phyloP scores from a whole-genome alignment of 116 monocot species.

The Cymodocea nodosa region DNA sequence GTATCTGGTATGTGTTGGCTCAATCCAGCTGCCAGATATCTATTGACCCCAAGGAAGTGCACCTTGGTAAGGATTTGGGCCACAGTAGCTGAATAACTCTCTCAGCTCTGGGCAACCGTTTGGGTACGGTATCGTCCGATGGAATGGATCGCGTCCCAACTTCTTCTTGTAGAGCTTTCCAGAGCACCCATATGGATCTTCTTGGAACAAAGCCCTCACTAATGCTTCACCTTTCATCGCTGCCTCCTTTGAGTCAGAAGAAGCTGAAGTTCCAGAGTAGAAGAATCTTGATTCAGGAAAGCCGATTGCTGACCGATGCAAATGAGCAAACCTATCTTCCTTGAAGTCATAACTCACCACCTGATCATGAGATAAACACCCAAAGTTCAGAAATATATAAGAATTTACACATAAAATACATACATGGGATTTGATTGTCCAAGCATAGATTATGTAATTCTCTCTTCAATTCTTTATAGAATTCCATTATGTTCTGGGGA shows the following conservation, averaged over 20 bases:
- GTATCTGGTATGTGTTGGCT: no score
- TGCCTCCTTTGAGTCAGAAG: slow-evolving; percentile 43
- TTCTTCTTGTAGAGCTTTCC: slow-evolving; percentile 53
- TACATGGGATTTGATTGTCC: no score
- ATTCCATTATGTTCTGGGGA: no score
- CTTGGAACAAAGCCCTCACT: slow-evolving; percentile 58
- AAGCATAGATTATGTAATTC: no score
- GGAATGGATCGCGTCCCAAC: slow-evolving; percentile 85
- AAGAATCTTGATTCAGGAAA: slow-evolving; percentile 74
- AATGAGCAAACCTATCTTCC: slow-evolving; percentile 60
- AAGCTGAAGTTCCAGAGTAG: slow-evolving; percentile 58
- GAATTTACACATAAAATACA: no score
- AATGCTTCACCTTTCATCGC: slow-evolving; percentile 68
- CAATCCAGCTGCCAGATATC: not conserved
- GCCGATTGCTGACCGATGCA: slow-evolving; percentile 65
- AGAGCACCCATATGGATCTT: slow-evolving; percentile 81
- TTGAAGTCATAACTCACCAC: slow-evolving; percentile 97
- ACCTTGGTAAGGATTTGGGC: slow-evolving; percentile 53
- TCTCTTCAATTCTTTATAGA: no score
- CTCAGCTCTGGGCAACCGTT: slow-evolving; percentile 78
- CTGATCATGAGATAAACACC: slow-evolving; percentile 14
- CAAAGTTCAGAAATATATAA: no score
- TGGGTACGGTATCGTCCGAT: slow-evolving; percentile 70
- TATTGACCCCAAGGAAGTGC: slow-evolving; percentile 52
- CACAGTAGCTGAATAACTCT: slow-evolving; percentile 73